Conservation (phyloP, 2,329 filamentous ascomycete genomes). For the Sphaerulina musiva region DNA sequence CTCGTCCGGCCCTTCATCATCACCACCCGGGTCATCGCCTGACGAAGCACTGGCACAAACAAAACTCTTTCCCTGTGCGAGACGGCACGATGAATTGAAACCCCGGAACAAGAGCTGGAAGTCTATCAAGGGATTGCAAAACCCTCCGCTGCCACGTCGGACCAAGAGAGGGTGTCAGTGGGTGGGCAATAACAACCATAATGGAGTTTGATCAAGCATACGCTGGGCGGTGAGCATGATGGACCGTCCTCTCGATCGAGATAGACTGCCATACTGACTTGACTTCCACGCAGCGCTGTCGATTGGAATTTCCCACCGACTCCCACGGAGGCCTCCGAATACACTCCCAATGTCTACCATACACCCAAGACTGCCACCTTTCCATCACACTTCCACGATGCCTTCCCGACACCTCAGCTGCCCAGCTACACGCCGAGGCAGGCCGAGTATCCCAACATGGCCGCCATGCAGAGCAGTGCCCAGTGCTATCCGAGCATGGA, state of each 20-base stretch:
- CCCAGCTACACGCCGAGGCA: constrained; percentile 35
- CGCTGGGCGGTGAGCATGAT: constrained; percentile 15
- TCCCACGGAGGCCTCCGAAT: constrained; percentile 37
- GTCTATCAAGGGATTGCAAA: constrained; percentile 11
- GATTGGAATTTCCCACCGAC: constrained; percentile 48
- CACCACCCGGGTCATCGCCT: constrained; percentile 5
- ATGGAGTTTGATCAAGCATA: constrained; percentile 22
- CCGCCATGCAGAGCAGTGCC: constrained; percentile 23
- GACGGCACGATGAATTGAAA: constrained; percentile 12
- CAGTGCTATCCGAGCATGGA: constrained; percentile 27
- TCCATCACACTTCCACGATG: constrained; percentile 45
- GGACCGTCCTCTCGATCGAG: neutral
- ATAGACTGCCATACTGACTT: constrained; percentile 5
- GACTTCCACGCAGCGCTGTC: constrained; percentile 31
- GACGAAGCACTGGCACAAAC: neutral
- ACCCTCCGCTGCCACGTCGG: constrained; percentile 17
- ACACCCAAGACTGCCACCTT: constrained; percentile 41
- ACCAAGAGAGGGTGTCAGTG: neutral
- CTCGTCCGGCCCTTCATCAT: constrained; percentile 4
- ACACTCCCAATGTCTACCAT: constrained; percentile 36
- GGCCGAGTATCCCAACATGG: constrained; percentile 25
- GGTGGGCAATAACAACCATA: constrained; percentile 7
- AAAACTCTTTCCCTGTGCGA: neutral
- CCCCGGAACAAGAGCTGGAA: constrained; percentile 1
- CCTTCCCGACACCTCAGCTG: constrained; percentile 45